Evolutionary conservation across 2,329 filamentous ascomycete genomes (phyloP).

Genomic region (Ilyonectria robusta): DNA sequence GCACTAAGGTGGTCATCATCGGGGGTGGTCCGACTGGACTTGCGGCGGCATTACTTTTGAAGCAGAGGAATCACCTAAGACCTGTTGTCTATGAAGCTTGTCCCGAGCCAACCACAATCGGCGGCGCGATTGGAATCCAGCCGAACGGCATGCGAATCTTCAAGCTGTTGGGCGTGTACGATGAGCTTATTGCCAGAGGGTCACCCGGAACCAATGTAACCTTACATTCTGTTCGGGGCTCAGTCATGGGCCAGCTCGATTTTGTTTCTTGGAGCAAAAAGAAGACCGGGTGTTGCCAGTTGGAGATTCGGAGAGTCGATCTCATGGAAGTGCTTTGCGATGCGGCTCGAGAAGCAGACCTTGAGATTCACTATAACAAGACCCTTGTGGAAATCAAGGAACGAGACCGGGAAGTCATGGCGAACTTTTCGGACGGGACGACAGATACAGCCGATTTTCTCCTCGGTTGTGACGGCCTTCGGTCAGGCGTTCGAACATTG

Average conservation of each 20-base stretch:
- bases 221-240: not conserved
- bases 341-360: not conserved
- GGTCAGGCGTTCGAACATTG: not conserved
- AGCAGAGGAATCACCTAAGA: not conserved
- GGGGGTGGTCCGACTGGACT: not conserved
- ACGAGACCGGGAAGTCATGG: not conserved
- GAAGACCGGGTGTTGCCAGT: not conserved
- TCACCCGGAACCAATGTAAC: not conserved
- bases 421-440: not conserved
- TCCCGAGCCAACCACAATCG: not conserved
- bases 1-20: not conserved
- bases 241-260: not conserved
- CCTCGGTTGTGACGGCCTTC: not conserved
- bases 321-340: not conserved
- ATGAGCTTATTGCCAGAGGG: not conserved
- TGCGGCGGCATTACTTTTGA: not conserved
- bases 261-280: not conserved
- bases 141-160: not conserved
- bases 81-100: not conserved
- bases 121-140: not conserved
- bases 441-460: not conserved
- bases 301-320: not conserved
- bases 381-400: not conserved
- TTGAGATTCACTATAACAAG: not conserved
- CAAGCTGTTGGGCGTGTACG: not conserved